phyloP scores from a whole-genome alignment of 306 rosid genomes.

The Mucuna pruriens region DNA sequence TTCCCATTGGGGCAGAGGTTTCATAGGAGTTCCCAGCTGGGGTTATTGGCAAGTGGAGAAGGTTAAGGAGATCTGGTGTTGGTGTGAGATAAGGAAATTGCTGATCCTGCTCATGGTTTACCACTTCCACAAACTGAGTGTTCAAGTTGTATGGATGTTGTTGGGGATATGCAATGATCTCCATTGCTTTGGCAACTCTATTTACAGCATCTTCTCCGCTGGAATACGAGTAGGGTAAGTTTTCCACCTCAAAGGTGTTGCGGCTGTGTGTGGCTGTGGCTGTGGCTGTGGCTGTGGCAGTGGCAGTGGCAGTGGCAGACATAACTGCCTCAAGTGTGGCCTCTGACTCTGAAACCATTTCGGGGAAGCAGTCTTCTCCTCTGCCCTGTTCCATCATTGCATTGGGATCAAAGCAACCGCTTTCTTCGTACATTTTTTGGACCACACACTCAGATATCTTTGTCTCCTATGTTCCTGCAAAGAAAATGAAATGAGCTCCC shows the following conservation, averaged over 20 bases:
- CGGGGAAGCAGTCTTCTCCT: slow-evolving; percentile 37
- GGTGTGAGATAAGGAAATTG: slow-evolving; percentile 46
- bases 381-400: slow-evolving; percentile 25
- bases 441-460: background rate
- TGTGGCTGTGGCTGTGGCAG: no score
- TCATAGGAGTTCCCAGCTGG: slow-evolving; percentile 55
- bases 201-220: slow-evolving; percentile 16
- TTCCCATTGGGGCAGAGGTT: background rate
- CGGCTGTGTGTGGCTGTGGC: slow-evolving; percentile 11
- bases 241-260: slow-evolving; percentile 21
- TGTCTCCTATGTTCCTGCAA: background rate
- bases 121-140: background rate
- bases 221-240: slow-evolving; percentile 25
- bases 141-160: background rate
- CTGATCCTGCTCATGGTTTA: background rate
- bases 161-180: slow-evolving; percentile 35
- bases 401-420: slow-evolving; percentile 36
- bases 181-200: slow-evolving; percentile 27
- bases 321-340: background rate
- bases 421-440: slow-evolving; percentile 39
- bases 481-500: background rate
- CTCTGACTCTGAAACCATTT: slow-evolving; percentile 27
- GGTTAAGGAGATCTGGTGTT: slow-evolving; percentile 67
- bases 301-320: slow-evolving; percentile 29
- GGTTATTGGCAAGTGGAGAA: slow-evolving; percentile 57